phyloP scores from a whole-genome alignment of 768 basidiomycete species.

The Lactarius hatsudake region DNA sequence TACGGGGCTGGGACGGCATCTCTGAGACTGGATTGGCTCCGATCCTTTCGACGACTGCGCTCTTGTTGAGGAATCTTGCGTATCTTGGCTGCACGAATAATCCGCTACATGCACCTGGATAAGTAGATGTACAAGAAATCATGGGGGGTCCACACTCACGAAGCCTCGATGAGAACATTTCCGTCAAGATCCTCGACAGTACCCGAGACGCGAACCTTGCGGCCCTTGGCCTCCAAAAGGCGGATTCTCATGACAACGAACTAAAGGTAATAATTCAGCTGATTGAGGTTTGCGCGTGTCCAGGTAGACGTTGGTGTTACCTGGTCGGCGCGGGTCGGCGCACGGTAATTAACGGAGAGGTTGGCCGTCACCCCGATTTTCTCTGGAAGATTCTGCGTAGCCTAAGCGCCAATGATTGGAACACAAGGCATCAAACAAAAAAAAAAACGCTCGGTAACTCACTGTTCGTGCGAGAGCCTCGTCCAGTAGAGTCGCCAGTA shows the following conservation, averaged over 20 bases:
- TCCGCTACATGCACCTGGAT: slow-evolving; percentile 45
- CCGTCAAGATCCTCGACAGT: slow-evolving; percentile 81
- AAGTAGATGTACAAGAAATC: slow-evolving; percentile 6
- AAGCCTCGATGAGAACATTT: slow-evolving; percentile 75
- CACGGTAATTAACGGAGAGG: slow-evolving; percentile 75
- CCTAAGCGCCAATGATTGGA: slow-evolving; percentile 43
- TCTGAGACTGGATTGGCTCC: slow-evolving; percentile 47
- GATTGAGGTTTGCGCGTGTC: not conserved
- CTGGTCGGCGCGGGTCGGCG: slow-evolving; percentile 88
- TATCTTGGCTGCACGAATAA: slow-evolving; percentile 89
- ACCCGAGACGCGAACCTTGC: slow-evolving; percentile 72
- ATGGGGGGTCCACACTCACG: slow-evolving; percentile 47
- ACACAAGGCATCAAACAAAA: not conserved
- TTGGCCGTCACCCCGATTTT: slow-evolving; percentile 93
- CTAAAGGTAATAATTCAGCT: slow-evolving; percentile 38
- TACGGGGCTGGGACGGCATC: slow-evolving; percentile 15
- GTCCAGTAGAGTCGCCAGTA: slow-evolving; percentile 87
- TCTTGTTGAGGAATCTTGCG: slow-evolving; percentile 68
- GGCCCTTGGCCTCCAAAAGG: slow-evolving; percentile 65
- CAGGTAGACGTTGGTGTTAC: slow-evolving; percentile 35
- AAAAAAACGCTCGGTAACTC: slow-evolving; percentile 31
- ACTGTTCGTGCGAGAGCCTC: slow-evolving; percentile 82
- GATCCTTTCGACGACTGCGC: slow-evolving; percentile 58
- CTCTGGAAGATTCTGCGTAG: slow-evolving; percentile 79
- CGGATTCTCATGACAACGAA: slow-evolving; percentile 79